Base-by-base conservation (phyloP, 2,329 filamentous ascomycete genomes). In the Aspergillus neotritici region DNA sequence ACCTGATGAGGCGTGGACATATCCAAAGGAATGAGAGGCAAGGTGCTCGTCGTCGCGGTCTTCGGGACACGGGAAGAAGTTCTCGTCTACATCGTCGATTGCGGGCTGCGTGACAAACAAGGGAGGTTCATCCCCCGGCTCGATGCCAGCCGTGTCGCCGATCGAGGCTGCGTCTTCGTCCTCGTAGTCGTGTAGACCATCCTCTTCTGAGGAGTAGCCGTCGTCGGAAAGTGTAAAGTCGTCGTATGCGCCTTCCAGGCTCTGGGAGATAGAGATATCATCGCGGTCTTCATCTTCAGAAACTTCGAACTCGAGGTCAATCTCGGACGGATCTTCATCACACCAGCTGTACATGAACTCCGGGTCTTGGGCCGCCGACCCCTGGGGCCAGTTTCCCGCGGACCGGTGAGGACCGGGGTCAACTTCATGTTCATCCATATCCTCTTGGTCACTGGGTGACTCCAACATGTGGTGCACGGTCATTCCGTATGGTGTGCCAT, bases 401-500 rank as follows among this genome's bases (percentile, higher is more conserved):
- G 75, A 77, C 5, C 76, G 64, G 15, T 62, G 57, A 11, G 69
- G 63, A 3, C 44, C 60, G 25, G 21, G 21, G 7, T 62, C 58
- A 12, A 53, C 52, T 34, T 62, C 54, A n/a, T 66, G 58, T 12
- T 67, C 62, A 1, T 64, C 61, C 12, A 66, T 63, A 8, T 68
- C 70, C 11, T 78, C 75, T 34, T 77, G 75, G 34, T 77, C 74
- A 45, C 76, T 78, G 9, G 78, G 71, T 10, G 71, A 68, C 56
- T 96, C 91, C 2, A 97, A 79, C 82, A 97, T 91, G 64, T 97
- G 91, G 59, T 97, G 91, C 0, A 97, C 91, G 15, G 88, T 96
- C 87, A 97, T 93, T 10, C 91, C 91, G 57, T 89, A 93, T 0
- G 87, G 80, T 62, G 85, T 82, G 43, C 86, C 82, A 59, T 97